phyloP scores from a whole-genome alignment of 2,329 filamentous ascomycete species.

The Metarhizium sp. region DNA sequence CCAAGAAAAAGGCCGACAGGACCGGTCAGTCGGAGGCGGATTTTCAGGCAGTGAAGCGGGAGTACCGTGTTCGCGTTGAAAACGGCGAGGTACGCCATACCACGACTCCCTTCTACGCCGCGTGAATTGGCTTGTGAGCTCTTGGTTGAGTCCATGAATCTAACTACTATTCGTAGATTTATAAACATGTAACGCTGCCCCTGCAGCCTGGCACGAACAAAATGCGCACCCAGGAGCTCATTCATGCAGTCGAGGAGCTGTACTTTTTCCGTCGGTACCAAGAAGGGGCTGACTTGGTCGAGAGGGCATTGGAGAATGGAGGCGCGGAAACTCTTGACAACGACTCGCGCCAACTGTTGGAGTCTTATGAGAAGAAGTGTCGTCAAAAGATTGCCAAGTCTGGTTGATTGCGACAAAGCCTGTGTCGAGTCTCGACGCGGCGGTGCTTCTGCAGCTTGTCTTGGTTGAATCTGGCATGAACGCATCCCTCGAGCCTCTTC shows the following conservation, averaged over 20 bases:
- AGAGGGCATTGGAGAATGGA: constrained; percentile 21
- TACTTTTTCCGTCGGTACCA: constrained; percentile 42
- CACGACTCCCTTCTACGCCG: background rate
- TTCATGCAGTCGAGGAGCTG: constrained; percentile 49
- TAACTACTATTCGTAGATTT: constrained; percentile 25
- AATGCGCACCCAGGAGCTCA: constrained; percentile 36
- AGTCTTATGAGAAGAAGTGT: constrained; percentile 34
- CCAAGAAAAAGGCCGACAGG: constrained; percentile 15
- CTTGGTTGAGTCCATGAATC: background rate
- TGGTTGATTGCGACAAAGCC: background rate
- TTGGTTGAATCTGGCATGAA: background rate
- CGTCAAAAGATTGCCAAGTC: constrained; percentile 16
- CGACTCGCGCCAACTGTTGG: constrained; percentile 31
- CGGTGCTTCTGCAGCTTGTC: background rate
- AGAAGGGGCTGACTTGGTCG: constrained; percentile 33
- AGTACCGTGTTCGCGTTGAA: constrained; percentile 40
- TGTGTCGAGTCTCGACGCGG: background rate
- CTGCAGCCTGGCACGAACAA: constrained; percentile 30
- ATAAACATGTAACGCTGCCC: constrained; percentile 32
- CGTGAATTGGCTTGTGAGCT: background rate
- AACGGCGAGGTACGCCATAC: constrained; percentile 43
- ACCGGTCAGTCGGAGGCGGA: constrained; percentile 39
- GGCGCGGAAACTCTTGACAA: constrained; percentile 27
- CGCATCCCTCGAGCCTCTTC: background rate
- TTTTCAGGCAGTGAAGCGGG: constrained; percentile 35